Evolutionary conservation across 2,329 filamentous ascomycete genomes (phyloP).

Genomic region (Neonectria sp.): DNA sequence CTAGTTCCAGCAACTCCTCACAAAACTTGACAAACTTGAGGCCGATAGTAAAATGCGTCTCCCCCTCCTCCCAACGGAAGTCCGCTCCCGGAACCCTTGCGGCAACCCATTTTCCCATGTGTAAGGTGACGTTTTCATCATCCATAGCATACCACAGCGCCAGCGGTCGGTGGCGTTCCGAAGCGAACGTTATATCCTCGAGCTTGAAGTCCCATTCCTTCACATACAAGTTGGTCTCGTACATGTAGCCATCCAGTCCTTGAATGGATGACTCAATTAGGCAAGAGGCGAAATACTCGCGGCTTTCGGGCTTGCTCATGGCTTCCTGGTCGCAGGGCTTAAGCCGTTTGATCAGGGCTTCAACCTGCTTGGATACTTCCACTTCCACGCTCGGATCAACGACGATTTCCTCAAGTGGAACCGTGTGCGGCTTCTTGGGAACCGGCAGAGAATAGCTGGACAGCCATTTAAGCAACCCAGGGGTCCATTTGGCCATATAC

Average conservation of each 20-base stretch:
- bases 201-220: slow-evolving; percentile 24
- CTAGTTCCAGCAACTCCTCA: too few species aligned
- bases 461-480: slow-evolving; percentile 20
- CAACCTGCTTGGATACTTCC: slow-evolving; percentile 14
- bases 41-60: too few species aligned
- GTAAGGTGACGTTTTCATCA: slow-evolving; percentile 21
- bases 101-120: slow-evolving; percentile 32
- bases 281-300: background rate
- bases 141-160: slow-evolving; percentile 20
- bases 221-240: slow-evolving; percentile 10
- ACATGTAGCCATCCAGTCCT: slow-evolving; percentile 20
- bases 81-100: slow-evolving; percentile 12
- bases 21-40: too few species aligned
- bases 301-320: slow-evolving; percentile 12
- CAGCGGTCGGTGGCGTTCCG: slow-evolving; percentile 16
- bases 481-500: slow-evolving; percentile 22
- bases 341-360: slow-evolving; percentile 4
- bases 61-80: too few species aligned
- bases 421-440: slow-evolving; percentile 11
- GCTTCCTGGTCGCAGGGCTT: slow-evolving; percentile 19
- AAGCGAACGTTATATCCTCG: slow-evolving; percentile 26
- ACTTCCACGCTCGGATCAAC: slow-evolving; percentile 1
- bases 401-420: slow-evolving; percentile 10
- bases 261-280: slow-evolving; percentile 10
- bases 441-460: slow-evolving; percentile 8